phyloP scores from a whole-genome alignment of 805 yeast genomes.

The Hanseniaspora singularis region DNA sequence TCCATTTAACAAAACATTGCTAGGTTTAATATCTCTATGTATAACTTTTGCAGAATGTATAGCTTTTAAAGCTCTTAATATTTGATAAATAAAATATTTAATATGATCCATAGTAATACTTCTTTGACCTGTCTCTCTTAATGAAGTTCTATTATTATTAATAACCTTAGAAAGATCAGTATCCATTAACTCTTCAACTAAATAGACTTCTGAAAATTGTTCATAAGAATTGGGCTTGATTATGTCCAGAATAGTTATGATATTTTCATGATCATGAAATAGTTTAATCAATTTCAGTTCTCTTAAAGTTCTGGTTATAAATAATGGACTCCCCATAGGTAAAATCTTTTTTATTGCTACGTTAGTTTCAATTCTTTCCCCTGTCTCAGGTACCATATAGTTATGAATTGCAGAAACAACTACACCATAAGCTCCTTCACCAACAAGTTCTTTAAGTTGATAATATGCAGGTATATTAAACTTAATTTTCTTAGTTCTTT shows the following conservation, averaged over 20 bases:
- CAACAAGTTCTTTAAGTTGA: slow-evolving; percentile 48
- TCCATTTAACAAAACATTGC: slow-evolving; percentile 53
- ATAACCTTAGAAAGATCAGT: slow-evolving; percentile 58
- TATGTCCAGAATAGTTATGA: slow-evolving; percentile 52
- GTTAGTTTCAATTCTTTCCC: slow-evolving; percentile 25
- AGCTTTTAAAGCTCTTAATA: slow-evolving; percentile 55
- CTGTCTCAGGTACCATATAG: slow-evolving; percentile 34
- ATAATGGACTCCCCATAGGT: slow-evolving; percentile 54
- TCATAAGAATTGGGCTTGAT: slow-evolving; percentile 51
- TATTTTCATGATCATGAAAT: slow-evolving; percentile 60
- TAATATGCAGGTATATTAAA: slow-evolving; percentile 56
- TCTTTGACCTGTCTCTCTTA: slow-evolving; percentile 17
- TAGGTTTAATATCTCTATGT: slow-evolving; percentile 68
- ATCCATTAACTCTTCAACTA: slow-evolving; percentile 70
- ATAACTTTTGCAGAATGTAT: slow-evolving; percentile 63
- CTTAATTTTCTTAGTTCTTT: slow-evolving; percentile 37
- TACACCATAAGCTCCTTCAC: slow-evolving; percentile 75
- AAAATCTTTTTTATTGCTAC: slow-evolving; percentile 72
- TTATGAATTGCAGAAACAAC: slow-evolving; percentile 59
- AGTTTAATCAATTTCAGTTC: slow-evolving; percentile 56
- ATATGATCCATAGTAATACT: slow-evolving; percentile 52
- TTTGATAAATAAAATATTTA: slow-evolving; percentile 59
- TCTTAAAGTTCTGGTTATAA: slow-evolving; percentile 57
- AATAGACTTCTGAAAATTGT: slow-evolving; percentile 56
- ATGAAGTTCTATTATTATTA: slow-evolving; percentile 32